Evolutionary conservation across 176 grass and related monocot species (phyloP).

Genomic region (Aegilops speltoides): DNA sequence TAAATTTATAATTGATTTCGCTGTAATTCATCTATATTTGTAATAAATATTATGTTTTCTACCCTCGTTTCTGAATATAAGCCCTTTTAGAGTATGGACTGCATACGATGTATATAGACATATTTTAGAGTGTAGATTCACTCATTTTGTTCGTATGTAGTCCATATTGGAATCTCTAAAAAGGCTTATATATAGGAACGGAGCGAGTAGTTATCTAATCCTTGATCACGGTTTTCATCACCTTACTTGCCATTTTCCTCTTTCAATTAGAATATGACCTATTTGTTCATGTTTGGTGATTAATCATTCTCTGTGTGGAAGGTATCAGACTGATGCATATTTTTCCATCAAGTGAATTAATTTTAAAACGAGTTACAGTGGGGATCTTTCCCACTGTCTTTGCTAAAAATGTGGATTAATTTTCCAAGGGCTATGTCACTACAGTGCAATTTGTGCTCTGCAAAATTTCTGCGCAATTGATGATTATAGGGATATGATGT

Average conservation of each 20-base stretch:
- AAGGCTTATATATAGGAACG: no score
- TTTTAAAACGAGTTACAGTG: background rate
- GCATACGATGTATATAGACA: no score
- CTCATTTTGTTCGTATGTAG: no score
- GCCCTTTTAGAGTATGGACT: no score
- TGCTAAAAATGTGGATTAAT: background rate
- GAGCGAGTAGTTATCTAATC: background rate
- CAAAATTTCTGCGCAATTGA: background rate
- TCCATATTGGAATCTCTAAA: no score
- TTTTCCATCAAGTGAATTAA: background rate
- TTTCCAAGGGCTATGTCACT: slow-evolving; percentile 1
- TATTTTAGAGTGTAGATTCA: no score
- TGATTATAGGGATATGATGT: slow-evolving; percentile 23
- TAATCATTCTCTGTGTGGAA: background rate
- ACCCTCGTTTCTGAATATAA: no score
- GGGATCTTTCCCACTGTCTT: no score
- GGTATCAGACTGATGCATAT: background rate
- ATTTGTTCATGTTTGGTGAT: background rate
- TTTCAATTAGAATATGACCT: background rate
- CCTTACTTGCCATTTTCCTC: background rate
- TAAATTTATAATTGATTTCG: background rate
- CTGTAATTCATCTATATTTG: background rate
- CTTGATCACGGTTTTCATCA: background rate
- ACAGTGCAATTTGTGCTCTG: background rate
- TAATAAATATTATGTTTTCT: background rate